Evolutionary conservation across 805 yeast species (phyloP).

Genomic region (Candida coleopterorum): DNA sequence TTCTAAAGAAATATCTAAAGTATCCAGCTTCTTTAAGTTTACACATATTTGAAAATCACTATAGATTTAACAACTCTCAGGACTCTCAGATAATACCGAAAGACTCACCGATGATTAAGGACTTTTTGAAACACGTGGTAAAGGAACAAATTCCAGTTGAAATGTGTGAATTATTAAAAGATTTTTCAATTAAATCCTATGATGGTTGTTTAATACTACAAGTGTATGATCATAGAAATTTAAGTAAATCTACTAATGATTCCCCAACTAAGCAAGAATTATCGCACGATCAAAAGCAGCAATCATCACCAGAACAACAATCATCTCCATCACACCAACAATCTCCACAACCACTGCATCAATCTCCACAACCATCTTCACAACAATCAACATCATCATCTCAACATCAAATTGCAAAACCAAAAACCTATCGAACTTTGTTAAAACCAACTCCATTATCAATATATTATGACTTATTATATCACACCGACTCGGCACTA

Average conservation of each 20-base stretch:
- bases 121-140: conserved; percentile 74
- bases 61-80: conserved; percentile 79
- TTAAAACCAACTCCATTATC: conserved; percentile 78
- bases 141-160: conserved; percentile 84
- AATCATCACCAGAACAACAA: too few relatives aligned
- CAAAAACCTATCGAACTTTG: conserved; percentile 72
- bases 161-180: conserved; percentile 82
- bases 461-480: conserved; percentile 77
- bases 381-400: conserved; percentile 6
- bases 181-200: conserved; percentile 76
- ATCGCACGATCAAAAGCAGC: too few relatives aligned
- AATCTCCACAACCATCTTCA: not conserved
- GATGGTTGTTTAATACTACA: conserved; percentile 88
- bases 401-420: conserved; percentile 33
- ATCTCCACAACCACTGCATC: too few relatives aligned
- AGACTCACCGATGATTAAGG: conserved; percentile 69
- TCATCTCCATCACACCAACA: too few relatives aligned
- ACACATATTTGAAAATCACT: conserved; percentile 89
- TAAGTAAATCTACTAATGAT: conserved; percentile 16
- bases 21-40: conserved; percentile 80
- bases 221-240: conserved; percentile 78
- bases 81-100: conserved; percentile 79
- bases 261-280: conserved; percentile 1
- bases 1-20: conserved; percentile 70
- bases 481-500: conserved; percentile 73